Conservation (phyloP, 2,329 filamentous ascomycete species). For the Teratosphaeriaceae sp. region DNA sequence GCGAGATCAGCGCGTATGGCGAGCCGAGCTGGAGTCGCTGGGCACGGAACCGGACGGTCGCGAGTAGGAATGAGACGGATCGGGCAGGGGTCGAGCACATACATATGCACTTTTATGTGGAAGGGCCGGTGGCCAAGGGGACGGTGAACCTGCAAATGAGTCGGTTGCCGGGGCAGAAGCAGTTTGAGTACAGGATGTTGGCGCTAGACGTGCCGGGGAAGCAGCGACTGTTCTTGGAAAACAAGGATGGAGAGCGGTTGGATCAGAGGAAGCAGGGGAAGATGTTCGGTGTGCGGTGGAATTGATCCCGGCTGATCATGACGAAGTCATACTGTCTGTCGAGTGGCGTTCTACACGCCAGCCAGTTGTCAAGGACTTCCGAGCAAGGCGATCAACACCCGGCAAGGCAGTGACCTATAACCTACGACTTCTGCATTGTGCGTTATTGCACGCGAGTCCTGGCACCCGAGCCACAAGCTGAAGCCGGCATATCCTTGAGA, state of each 20-base stretch:
- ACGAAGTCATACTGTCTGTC: no score
- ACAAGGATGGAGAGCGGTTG: slow-evolving; percentile 47
- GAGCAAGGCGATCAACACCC: no score
- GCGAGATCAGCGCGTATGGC: slow-evolving; percentile 71
- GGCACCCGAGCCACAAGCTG: no score
- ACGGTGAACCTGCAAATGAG: slow-evolving; percentile 72
- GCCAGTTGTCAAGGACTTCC: no score
- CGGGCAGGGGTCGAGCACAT: slow-evolving; percentile 71
- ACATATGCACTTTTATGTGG: slow-evolving; percentile 78
- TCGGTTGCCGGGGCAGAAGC: slow-evolving; percentile 55
- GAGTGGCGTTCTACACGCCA: no score
- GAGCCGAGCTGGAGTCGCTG: slow-evolving; percentile 77
- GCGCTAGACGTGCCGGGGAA: slow-evolving; percentile 70
- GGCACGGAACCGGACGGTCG: slow-evolving; percentile 57
- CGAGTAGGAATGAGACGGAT: slow-evolving; percentile 55
- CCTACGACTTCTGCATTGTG: no score
- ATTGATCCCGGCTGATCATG: no score
- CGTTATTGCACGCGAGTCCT: no score
- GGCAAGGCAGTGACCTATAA: no score
- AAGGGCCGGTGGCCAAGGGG: slow-evolving; percentile 68
- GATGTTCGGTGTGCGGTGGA: slow-evolving; percentile 59
- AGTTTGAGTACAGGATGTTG: slow-evolving; percentile 74
- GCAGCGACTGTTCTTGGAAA: slow-evolving; percentile 59
- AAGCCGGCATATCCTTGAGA: no score
- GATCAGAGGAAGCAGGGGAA: slow-evolving; percentile 33